Evolutionary conservation across 139 green algal genomes (phyloP).

Genomic region (Astrephomene gubernaculifera): DNA sequence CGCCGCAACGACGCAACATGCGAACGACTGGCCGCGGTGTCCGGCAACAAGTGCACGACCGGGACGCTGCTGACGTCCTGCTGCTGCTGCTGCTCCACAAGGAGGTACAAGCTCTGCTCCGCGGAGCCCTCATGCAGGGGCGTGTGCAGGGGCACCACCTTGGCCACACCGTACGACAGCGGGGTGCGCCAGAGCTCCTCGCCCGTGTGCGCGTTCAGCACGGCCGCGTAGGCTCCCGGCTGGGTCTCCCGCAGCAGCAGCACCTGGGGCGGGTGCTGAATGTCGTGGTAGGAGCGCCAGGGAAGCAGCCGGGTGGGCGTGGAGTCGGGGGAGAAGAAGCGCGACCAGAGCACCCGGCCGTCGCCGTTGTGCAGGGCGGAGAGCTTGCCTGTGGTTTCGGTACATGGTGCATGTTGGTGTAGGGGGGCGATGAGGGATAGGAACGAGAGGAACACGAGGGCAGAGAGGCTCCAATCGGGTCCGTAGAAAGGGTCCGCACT

Average conservation of each 20-base stretch:
- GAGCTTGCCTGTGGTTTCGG: conserved; percentile 83
- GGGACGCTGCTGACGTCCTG: background rate
- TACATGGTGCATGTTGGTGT: too few species aligned
- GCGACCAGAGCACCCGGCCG: conserved; percentile 84
- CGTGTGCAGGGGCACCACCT: conserved; percentile 66
- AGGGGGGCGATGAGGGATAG: too few species aligned
- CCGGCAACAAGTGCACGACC: conserved; percentile 60
- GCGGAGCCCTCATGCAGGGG: conserved; percentile 54
- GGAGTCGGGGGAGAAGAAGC: background rate
- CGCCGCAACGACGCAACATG: background rate
- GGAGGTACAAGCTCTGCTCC: conserved; percentile 67
- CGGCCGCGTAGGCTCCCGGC: background rate
- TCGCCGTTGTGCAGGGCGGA: conserved; percentile 92
- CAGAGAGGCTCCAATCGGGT: too few species aligned
- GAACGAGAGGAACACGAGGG: too few species aligned
- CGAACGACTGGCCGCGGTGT: conserved; percentile 34
- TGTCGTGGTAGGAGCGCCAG: conserved; percentile 78
- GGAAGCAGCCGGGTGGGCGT: conserved; percentile 45
- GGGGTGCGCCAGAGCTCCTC: conserved; percentile 7
- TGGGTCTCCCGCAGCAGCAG: conserved; percentile 47
- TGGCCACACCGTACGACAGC: conserved; percentile 35
- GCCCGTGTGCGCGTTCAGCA: conserved; percentile 74
- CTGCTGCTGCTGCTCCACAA: conserved; percentile 35
- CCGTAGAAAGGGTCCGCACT: too few species aligned
- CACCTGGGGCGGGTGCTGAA: conserved; percentile 68